Evolutionary conservation across 2,329 filamentous ascomycete species (phyloP).

Genomic region (Fusarium papillatum): DNA sequence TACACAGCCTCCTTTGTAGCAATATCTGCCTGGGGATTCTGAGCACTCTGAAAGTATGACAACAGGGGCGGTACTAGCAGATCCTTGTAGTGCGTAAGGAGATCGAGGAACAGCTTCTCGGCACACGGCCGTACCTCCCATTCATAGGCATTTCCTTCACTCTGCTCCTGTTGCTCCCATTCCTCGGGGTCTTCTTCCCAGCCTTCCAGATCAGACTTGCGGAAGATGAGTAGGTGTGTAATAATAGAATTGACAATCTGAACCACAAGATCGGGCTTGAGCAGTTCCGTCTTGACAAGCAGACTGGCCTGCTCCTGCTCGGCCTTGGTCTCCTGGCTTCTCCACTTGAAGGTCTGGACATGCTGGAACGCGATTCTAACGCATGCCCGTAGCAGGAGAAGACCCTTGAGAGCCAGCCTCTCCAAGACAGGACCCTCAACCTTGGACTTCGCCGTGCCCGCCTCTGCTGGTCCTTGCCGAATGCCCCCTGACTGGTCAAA

Average conservation of each 20-base stretch:
- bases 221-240: slow-evolving; percentile 89
- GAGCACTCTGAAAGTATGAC: slow-evolving; percentile 84
- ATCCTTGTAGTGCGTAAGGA: slow-evolving; percentile 90
- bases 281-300: slow-evolving; percentile 78
- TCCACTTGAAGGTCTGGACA: slow-evolving; percentile 86
- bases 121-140: slow-evolving; percentile 94
- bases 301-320: slow-evolving; percentile 80
- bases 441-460: slow-evolving; percentile 60
- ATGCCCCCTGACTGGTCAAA: slow-evolving; percentile 75
- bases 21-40: slow-evolving; percentile 75
- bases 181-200: slow-evolving; percentile 97
- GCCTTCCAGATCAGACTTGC: slow-evolving; percentile 85
- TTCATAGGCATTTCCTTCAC: slow-evolving; percentile 87
- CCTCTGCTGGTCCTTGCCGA: slow-evolving; percentile 56
- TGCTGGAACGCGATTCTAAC: slow-evolving; percentile 88
- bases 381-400: slow-evolving; percentile 86
- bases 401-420: slow-evolving; percentile 84
- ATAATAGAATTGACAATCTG: slow-evolving; percentile 89
- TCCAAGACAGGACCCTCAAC: slow-evolving; percentile 77
- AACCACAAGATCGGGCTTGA: slow-evolving; percentile 82
- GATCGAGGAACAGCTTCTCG: slow-evolving; percentile 93
- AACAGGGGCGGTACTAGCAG: slow-evolving; percentile 85
- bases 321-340: slow-evolving; percentile 78
- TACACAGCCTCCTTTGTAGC: slow-evolving; percentile 95
- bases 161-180: slow-evolving; percentile 93